Evolutionary conservation across 2,329 filamentous ascomycete genomes (phyloP), one percentile per base, ranked within the genome.

Genomic region (Knoxdaviesia capensis): DNA sequence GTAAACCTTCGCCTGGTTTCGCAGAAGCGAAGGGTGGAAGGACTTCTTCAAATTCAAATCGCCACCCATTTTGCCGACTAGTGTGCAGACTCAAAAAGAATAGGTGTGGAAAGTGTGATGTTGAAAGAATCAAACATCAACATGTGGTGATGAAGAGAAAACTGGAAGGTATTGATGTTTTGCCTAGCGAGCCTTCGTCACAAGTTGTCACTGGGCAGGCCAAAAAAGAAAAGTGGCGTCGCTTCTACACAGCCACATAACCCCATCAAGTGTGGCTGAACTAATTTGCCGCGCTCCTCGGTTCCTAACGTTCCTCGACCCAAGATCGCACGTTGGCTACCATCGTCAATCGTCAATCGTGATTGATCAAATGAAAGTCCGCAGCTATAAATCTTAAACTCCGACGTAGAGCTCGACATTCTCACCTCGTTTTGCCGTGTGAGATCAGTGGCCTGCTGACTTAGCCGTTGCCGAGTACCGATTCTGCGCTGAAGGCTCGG

Each of bases 11-110:
- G 76, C 75, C 66, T 93, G 90, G 60, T 98, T 98, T 64, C 79
- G 82, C 62, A 86, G 76, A 49, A 94, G 71, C 52, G 78, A 76
- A 46, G 90, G 88, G 62, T 98, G 88, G 77, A 88, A 98, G 68
- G 83, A 82, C 62, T 86, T 85, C 63, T 94, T 94, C 52, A 93
- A 63, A 56, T 96, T 94, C 55, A 98, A 74, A 69, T 96, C 87
- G 56, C 86, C 86, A 56, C 87, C 87, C 81, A 92, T 94, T 49
- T 62, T 80, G 63, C 52, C 58, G 55, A 33, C 44, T 11, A 3
- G 8, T 34, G 29, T 7, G 28, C 31, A 40, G 29, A 34, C n/a
- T n/a, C 3, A 35, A 29, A 32, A 34, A 20, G 32, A 34, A n/a
- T 36, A 36, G 11, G 34, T 31, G 11, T 20, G 20, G 35, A 11